Evolutionary conservation across 345 rosid genomes (phyloP).

Genomic region (Lenwebbia sp.): DNA sequence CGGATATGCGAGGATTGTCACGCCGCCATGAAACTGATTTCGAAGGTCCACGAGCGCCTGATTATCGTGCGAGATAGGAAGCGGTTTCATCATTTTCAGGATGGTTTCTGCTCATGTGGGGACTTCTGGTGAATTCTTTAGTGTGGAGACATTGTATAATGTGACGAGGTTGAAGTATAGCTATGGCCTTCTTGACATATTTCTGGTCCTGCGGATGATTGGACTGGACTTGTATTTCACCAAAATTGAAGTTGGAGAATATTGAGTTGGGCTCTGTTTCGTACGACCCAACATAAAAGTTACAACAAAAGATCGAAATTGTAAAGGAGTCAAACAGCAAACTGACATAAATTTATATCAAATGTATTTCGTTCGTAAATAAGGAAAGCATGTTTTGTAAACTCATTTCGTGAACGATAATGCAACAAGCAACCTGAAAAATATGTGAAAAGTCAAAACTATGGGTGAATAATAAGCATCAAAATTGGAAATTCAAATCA

Average conservation of each 20-base stretch:
- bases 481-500: not conserved
- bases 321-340: not conserved
- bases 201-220: not conserved
- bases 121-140: slow-evolving; percentile 37
- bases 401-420: not conserved
- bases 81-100: slow-evolving; percentile 64
- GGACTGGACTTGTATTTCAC: not conserved
- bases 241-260: not conserved
- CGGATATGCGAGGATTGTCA: slow-evolving; percentile 71
- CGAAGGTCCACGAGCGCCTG: slow-evolving; percentile 35
- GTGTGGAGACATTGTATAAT: not conserved
- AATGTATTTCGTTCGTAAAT: not conserved
- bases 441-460: not conserved
- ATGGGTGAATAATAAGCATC: not conserved
- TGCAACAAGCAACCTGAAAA: not conserved
- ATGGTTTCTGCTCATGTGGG: slow-evolving; percentile 53
- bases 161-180: not conserved
- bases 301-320: not conserved
- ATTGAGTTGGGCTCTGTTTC: not conserved
- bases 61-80: slow-evolving; percentile 51
- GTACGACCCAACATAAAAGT: not conserved
- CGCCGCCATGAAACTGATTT: slow-evolving; percentile 49
- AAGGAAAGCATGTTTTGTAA: not conserved
- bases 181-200: not conserved
- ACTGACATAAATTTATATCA: not conserved